Evolutionary conservation across 768 basidiomycete species (phyloP).

Genomic region (Cystofilobasidium macerans): DNA sequence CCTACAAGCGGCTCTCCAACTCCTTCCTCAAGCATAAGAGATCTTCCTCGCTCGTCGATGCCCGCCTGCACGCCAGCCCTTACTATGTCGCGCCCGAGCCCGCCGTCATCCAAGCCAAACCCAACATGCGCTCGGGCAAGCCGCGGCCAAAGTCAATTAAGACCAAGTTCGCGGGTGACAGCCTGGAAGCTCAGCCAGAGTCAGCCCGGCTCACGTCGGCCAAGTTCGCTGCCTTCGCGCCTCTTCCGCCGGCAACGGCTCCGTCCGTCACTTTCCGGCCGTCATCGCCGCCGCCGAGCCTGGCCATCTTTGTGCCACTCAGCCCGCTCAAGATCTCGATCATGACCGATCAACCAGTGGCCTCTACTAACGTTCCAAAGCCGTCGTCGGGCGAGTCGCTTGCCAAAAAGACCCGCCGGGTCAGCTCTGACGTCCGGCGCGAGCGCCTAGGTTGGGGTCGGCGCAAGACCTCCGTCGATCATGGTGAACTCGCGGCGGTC

Average conservation of each 20-base stretch:
- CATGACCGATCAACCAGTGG: background rate
- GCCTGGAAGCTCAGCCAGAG: background rate
- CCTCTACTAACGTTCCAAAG: background rate
- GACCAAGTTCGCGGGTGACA: background rate
- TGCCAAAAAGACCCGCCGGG: conserved; percentile 10
- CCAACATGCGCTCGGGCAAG: background rate
- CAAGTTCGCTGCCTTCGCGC: conserved; percentile 17
- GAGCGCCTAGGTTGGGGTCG: conserved; percentile 6
- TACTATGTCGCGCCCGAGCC: conserved; percentile 2
- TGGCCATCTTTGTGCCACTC: background rate
- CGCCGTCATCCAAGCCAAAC: background rate
- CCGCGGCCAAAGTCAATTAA: background rate
- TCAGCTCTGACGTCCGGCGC: conserved; percentile 17
- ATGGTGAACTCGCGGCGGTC: background rate
- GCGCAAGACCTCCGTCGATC: conserved; percentile 2
- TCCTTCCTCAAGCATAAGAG: conserved; percentile 2
- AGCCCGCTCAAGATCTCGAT: background rate
- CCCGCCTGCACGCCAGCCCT: conserved; percentile 2
- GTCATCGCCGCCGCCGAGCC: background rate
- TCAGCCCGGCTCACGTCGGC: conserved; percentile 1
- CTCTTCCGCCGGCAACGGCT: background rate
- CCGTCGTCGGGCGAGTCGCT: background rate
- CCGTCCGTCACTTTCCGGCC: background rate
- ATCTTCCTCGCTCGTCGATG: conserved; percentile 1
- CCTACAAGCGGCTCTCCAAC: background rate